Evolutionary conservation across 345 rosid species (phyloP).

Genomic region (Turritis glabra): DNA sequence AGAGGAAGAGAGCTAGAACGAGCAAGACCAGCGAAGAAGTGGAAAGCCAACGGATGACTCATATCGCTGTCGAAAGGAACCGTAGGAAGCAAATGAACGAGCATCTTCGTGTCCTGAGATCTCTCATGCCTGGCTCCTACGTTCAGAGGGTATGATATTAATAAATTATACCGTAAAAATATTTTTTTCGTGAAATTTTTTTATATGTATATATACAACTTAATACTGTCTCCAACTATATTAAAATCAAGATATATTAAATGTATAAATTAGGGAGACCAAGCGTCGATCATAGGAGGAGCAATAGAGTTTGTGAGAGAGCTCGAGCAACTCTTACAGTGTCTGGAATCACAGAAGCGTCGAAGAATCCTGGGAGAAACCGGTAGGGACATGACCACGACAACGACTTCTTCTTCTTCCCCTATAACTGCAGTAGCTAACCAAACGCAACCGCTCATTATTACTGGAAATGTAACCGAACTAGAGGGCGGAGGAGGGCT

Average conservation of each 20-base stretch:
- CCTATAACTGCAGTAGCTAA: constrained; percentile 23
- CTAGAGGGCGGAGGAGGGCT: constrained; percentile 32
- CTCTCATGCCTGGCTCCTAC: constrained; percentile 97
- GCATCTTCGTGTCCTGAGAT: constrained; percentile 81
- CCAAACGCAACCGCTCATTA: constrained; percentile 21
- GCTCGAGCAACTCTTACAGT: constrained; percentile 85
- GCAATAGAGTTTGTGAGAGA: constrained; percentile 95
- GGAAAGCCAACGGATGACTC: constrained; percentile 92
- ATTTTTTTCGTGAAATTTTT: neutral
- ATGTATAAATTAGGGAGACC: constrained; percentile 66
- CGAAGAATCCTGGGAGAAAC: constrained; percentile 63
- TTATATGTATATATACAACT: neutral
- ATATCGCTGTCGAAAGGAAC: constrained; percentile 89
- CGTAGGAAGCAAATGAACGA: constrained; percentile 97
- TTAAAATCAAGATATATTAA: neutral
- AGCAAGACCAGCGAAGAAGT: constrained; percentile 87
- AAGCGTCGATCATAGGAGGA: constrained; percentile 98
- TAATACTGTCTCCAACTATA: neutral
- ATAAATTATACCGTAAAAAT: neutral
- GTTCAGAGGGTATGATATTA: constrained; percentile 69
- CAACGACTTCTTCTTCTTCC: constrained; percentile 43
- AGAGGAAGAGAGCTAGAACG: constrained; percentile 76
- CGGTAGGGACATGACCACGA: constrained; percentile 36
- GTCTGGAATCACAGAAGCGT: constrained; percentile 88
- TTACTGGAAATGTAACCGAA: constrained; percentile 21